Evolutionary conservation across 192 early-diverging fungal species (phyloP).

Genomic region (Coemansia biformis): DNA sequence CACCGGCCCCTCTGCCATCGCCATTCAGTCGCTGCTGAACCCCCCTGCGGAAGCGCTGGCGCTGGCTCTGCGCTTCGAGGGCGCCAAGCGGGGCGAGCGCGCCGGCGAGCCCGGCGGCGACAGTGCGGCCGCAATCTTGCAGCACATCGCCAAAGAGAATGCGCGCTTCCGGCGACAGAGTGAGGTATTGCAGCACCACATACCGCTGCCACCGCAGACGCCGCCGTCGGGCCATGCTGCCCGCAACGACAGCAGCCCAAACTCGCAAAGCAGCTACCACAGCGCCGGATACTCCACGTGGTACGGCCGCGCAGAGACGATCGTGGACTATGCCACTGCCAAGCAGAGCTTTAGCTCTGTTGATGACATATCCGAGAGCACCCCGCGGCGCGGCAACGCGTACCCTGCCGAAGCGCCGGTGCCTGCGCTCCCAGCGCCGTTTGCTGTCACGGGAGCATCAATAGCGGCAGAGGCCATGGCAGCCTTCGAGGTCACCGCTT

Average conservation of each 20-base stretch:
- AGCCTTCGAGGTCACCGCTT: conserved; percentile 7
- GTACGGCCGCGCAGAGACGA: conserved; percentile 39
- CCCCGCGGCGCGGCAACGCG: not conserved
- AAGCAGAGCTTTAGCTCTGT: conserved; percentile 46
- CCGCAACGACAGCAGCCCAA: conserved; percentile 36
- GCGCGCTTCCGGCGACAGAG: conserved; percentile 42
- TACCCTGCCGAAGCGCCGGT: conserved; percentile 18
- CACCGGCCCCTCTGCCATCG: conserved; percentile 16
- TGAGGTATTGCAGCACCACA: conserved; percentile 6
- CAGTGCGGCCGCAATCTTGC: conserved; percentile 21
- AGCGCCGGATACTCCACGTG: conserved; percentile 43
- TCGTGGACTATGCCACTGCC: conserved; percentile 46
- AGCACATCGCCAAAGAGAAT: conserved; percentile 46
- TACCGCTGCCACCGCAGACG: conserved; percentile 2
- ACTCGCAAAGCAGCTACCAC: conserved; percentile 47
- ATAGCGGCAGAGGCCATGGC: conserved; percentile 7
- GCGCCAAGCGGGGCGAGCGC: conserved; percentile 1
- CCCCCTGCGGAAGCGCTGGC: conserved; percentile 10
- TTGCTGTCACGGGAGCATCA: not conserved
- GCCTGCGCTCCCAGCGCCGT: conserved; percentile 20
- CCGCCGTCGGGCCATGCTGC: conserved; percentile 10
- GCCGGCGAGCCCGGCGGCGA: conserved; percentile 3
- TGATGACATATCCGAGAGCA: conserved; percentile 16
- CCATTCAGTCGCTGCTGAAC: conserved; percentile 45
- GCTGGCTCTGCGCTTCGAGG: not conserved